These are phyloP conservation scores for Agroathelia rolfsii DNA, from an alignment of 1,284 basidiomycete species.

Conservation along the genomic window DNA sequence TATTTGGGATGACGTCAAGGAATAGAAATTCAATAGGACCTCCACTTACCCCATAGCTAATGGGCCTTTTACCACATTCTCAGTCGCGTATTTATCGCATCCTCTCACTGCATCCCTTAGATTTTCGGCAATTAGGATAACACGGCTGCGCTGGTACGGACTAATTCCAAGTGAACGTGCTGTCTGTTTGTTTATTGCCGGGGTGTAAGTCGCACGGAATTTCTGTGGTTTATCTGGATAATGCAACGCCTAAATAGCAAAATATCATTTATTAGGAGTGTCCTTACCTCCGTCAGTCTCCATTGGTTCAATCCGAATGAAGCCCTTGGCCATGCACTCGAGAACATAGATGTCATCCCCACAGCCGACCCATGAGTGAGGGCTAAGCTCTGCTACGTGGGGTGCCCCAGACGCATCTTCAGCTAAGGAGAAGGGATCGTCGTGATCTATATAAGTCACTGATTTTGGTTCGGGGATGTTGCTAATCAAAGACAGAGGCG, in stretches of 20 bases:
- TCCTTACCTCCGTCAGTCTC: slow-evolving; percentile 29
- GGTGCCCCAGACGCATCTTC: slow-evolving; percentile 42
- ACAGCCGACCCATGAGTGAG: slow-evolving; percentile 74
- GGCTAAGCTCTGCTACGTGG: slow-evolving; percentile 39
- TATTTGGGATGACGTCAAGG: slow-evolving; percentile 4
- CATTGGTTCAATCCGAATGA: slow-evolving; percentile 56
- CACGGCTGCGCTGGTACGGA: slow-evolving; percentile 43
- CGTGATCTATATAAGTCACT: slow-evolving; percentile 75
- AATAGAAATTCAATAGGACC: slow-evolving; percentile 1
- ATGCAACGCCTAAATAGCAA: slow-evolving; percentile 5
- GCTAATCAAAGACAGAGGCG: no score
- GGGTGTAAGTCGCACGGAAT: slow-evolving; percentile 43
- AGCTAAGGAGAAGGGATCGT: slow-evolving; percentile 65
- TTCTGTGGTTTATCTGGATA: slow-evolving; percentile 18
- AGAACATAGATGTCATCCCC: slow-evolving; percentile 70
- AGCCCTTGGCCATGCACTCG: slow-evolving; percentile 69
- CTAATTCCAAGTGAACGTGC: slow-evolving; percentile 38
- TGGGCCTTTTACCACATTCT: slow-evolving; percentile 41
- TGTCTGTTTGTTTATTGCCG: slow-evolving; percentile 38
- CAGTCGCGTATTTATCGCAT: slow-evolving; percentile 56
- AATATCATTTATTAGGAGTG: neutral
- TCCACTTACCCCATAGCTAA: slow-evolving; percentile 35
- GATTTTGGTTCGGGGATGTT: slow-evolving; percentile 48
- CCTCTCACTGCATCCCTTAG: slow-evolving; percentile 53
- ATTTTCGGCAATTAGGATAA: slow-evolving; percentile 41